Base-by-base conservation (phyloP, 1,284 basidiomycete species). In the Vanrija sp. region DNA sequence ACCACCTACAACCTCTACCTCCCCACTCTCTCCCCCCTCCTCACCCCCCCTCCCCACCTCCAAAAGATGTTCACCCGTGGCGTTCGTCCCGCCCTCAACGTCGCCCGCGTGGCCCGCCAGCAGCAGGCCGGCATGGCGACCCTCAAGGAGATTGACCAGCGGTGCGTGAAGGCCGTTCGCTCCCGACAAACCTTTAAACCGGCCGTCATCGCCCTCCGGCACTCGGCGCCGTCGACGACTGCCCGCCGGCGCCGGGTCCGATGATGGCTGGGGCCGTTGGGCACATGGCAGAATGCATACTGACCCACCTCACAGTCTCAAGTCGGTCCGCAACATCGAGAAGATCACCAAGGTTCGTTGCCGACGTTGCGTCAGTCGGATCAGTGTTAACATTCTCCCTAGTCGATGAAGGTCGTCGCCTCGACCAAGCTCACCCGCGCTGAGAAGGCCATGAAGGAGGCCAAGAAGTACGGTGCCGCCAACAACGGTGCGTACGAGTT, bases 401-500 rank as follows among this genome's bases (percentile, higher is more conserved):
- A 96, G 91, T 97, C 94, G 54, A 98, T 98, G 95, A 98, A 97
- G 83, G 91, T 94, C 84, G 96, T 98, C 83, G 96, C 95, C 56
- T 96, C 95, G 51, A 97, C 94, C 58, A 95, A 96, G 79, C 85
- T 98, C 54, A 84, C 85, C 75, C 95, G 95, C 80, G 94, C 95
- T 54, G 90, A 94, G 82, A 84, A 87, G 69, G 93, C 95, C 63
- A 98, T 98, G 93, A 79, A 81, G 62, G 84, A 85, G 61, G 96
- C 93, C 70, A 96, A 98, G 82, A 79, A 86, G 72, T 99, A 98
- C 78, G 96, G 96, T 67, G 73, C 85, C 61, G 91, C 95, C 73
- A 97, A 95, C 83, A 83, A 87, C 66, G 92, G 92, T 94, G 15
- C 5, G 31, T 31, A 12, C n/a, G n/a, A n/a, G n/a, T n/a, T n/a